Base-by-base conservation (phyloP, 768 basidiomycete species). In the Tulasnella sp. region DNA sequence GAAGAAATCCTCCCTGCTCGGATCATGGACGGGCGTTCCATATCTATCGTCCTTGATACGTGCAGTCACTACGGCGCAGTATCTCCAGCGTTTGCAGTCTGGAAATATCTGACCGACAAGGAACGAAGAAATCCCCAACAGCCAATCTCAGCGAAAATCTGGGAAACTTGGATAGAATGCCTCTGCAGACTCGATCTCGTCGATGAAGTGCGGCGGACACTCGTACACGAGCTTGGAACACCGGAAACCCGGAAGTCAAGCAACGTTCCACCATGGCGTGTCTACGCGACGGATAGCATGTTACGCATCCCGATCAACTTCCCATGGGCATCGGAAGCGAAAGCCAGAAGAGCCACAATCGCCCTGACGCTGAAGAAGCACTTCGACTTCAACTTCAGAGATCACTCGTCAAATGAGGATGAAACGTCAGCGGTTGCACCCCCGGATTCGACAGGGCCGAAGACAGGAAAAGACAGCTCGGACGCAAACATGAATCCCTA, bases 11-110 rank as follows among this genome's bases (percentile, higher is more conserved):
- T 77, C 64, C 63, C 79, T 40, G 71, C 78, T n/a, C 74, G 76
- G 15, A 73, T 70, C 45, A 81, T 77, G 63, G 77, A 83, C 67
- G 70, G 79, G 52, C 68, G 74, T 55, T 84, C 80, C 59, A 76
- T 97, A 49, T 86, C 80, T 69, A 85, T 92, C 71, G 81, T 92
- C 60, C 68, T 94, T 29, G 91, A 93, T 65, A 82, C 85, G 1
- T 94, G 90, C 62, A 87, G 83, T 1, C 79, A 73, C 62, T 75
- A 80, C 6, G 70, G 73, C 3, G 73, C 78, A 9, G 67, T 72
- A 61, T 70, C 69, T 19, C 69, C 76, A 15, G 86, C 81, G 0
- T 71, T 70, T 50, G 72, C 74, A 41, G 77, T 86, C 34, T 77
- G 79, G 69, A 61, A 66, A 29, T 78, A 76, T 64, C 72, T 84